These are phyloP conservation scores for Myriosclerotinia duriaeana DNA, from an alignment of 2,329 filamentous ascomycete species.

Conservation along the genomic window DNA sequence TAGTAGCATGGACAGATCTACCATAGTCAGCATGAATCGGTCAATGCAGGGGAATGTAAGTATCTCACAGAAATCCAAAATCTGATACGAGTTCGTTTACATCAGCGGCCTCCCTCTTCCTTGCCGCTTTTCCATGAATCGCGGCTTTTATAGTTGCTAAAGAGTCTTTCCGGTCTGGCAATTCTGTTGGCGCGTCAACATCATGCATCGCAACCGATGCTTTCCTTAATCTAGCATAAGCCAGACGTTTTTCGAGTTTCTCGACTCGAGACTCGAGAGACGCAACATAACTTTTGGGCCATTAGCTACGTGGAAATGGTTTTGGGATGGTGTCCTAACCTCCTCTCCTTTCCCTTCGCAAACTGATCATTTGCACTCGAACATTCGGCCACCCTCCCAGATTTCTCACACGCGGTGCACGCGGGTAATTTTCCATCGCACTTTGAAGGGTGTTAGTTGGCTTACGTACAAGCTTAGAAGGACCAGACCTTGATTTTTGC, in stretches of 20 bases:
- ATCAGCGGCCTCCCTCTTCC: slow-evolving; percentile 72
- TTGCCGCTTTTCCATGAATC: slow-evolving; percentile 64
- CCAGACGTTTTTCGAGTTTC: slow-evolving; percentile 76
- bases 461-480: not conserved
- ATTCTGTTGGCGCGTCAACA: slow-evolving; percentile 48
- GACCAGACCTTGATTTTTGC: slow-evolving; percentile 83
- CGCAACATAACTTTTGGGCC: slow-evolving; percentile 71
- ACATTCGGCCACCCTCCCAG: slow-evolving; percentile 81
- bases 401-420: slow-evolving; percentile 92
- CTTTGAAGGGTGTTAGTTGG: slow-evolving; percentile 44
- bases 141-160: slow-evolving; percentile 60
- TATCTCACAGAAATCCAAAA: slow-evolving; percentile 79
- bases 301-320: slow-evolving; percentile 29
- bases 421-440: slow-evolving; percentile 95
- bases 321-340: slow-evolving; percentile 48
- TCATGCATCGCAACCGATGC: slow-evolving; percentile 68
- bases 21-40: slow-evolving; percentile 23
- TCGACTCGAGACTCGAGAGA: slow-evolving; percentile 91
- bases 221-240: slow-evolving; percentile 68
- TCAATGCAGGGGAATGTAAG: not conserved
- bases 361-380: slow-evolving; percentile 96
- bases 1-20: slow-evolving; percentile 91
- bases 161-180: slow-evolving; percentile 62
- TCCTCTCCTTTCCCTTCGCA: slow-evolving; percentile 90
- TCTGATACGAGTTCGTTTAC: slow-evolving; percentile 91